Base-by-base conservation (phyloP, 148 eudicot genomes). In the Spergularia bocconei region DNA sequence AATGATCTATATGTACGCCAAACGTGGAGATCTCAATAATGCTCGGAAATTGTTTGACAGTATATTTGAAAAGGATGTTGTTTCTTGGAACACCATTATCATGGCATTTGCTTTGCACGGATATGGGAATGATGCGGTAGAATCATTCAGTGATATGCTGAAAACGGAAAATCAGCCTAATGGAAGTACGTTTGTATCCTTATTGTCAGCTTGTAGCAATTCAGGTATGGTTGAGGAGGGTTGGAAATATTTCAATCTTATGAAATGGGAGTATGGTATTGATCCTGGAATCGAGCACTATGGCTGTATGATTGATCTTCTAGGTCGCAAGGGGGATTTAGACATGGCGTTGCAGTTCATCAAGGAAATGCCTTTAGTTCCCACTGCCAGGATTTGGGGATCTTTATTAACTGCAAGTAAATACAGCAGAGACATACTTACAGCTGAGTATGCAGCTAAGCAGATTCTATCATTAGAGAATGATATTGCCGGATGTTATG, bases 21-120 rank as follows among this genome's bases (percentile, higher is more conserved):
- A 84, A 79, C 87, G 91, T 82, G 98, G 96, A 55, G 88, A 89
- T 69, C 86, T 93, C 23, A 61, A 56, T 20, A 69, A 79, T 65
- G 88, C 91, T 21, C 55, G 70, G 54, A 78, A 81, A 60, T 20
- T 83, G 65, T 89, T 93, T 75, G 88, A 89, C 54, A 54, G 61
- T 20, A 74, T 85, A 59, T 15, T 33, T 57, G 61, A 41, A 13
- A 89, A 87, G 85, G 90, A 93, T 84, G 68, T 89, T 56, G 73
- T 89, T 72, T 85, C 94, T 16, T 91, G 98, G 98, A 91, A 93
- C 84, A 84, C 94, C 14, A 80, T 91, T 50, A 88, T 91, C 53
- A 85, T 87, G 89, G 93, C 87, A 47, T 87, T 86, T 81, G 92
- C 90, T 12, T 82, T 89, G 64, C 91, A 93, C 67, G 93, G 98